A percentile compares a stretch with the other conserved stretches of the same genome.
Evolutionary conservation across 306 rosid species (phyloP).

Genomic region (Vigna radiata): DNA sequence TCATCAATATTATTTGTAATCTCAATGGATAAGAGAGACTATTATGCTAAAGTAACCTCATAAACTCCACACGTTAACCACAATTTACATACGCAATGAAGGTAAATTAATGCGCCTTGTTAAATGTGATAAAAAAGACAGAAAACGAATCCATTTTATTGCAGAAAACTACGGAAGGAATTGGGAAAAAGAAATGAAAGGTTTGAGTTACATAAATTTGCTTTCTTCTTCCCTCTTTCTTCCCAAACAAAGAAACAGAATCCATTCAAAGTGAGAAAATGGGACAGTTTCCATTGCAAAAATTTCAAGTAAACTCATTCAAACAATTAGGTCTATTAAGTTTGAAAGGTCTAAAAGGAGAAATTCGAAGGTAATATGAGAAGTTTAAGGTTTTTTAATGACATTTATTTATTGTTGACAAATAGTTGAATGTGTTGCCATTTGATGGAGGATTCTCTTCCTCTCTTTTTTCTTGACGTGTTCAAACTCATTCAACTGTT

Average conservation of each 20-base stretch:
- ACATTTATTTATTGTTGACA: too few species aligned
- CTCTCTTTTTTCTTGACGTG: too few species aligned
- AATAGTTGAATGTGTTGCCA: background rate
- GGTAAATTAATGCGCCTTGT: too few species aligned
- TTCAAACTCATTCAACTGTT: background rate
- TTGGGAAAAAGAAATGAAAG: conserved; percentile 5
- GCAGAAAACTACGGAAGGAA: conserved; percentile 12
- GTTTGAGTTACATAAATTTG: background rate
- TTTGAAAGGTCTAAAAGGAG: conserved; percentile 25
- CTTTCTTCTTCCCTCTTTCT: background rate
- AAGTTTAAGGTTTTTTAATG: background rate
- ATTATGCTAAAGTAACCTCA: too few species aligned
- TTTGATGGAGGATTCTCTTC: too few species aligned
- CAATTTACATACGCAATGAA: too few species aligned
- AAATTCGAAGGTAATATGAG: background rate
- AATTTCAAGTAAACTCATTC: conserved; percentile 23
- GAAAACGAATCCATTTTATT: too few species aligned
- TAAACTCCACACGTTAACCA: too few species aligned
- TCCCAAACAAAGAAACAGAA: background rate
- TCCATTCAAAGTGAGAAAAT: background rate
- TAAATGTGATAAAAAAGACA: too few species aligned
- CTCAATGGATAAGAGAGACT: too few species aligned
- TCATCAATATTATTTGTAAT: too few species aligned
- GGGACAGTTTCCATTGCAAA: background rate
- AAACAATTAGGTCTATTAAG: conserved; percentile 4